A percentile compares a stretch with the other conserved stretches of the same genome.
phyloP scores from a whole-genome alignment of 495 filamentous ascomycete species.

The Penicillium pulvis region DNA sequence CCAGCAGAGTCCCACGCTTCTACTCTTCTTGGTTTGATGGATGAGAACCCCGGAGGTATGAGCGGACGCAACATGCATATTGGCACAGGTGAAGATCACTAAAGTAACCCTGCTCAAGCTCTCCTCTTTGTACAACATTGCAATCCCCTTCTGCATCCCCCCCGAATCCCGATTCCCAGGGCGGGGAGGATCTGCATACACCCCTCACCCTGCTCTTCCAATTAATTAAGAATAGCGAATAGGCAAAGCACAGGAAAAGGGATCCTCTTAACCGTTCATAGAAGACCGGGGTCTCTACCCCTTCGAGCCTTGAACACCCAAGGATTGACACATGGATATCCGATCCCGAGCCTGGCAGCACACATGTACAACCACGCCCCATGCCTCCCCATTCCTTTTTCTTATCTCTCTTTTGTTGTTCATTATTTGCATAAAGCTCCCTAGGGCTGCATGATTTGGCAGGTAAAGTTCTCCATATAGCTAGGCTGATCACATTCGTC shows the following conservation, averaged over 20 bases:
- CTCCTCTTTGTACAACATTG: slow-evolving; percentile 3
- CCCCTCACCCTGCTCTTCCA: slow-evolving; percentile 3
- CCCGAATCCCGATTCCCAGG: neutral
- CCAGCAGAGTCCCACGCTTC: slow-evolving; percentile 16
- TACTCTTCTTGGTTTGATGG: slow-evolving; percentile 20
- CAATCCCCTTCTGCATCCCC: neutral
- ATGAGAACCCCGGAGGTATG: slow-evolving; percentile 10
- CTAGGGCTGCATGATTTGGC: slow-evolving; percentile 21
- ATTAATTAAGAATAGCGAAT: neutral
- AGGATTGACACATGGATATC: slow-evolving; percentile 1
- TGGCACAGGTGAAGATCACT: neutral
- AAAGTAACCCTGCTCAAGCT: slow-evolving; percentile 4
- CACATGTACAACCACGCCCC: neutral
- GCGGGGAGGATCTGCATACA: slow-evolving; percentile 9
- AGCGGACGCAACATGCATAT: neutral
- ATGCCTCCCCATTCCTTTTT: neutral
- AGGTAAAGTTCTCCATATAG: slow-evolving; percentile 1
- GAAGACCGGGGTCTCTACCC: neutral
- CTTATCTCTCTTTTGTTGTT: neutral
- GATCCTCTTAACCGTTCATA: neutral
- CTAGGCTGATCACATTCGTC: slow-evolving; percentile 22
- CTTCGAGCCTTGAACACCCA: neutral
- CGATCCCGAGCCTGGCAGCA: neutral
- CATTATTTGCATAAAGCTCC: neutral
- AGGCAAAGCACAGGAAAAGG: slow-evolving; percentile 3